Percentiles rank a stretch among this genome's conserved stretches.
Conservation (phyloP, 805 yeast species). For the Tetrapisispora pingtungensis region DNA sequence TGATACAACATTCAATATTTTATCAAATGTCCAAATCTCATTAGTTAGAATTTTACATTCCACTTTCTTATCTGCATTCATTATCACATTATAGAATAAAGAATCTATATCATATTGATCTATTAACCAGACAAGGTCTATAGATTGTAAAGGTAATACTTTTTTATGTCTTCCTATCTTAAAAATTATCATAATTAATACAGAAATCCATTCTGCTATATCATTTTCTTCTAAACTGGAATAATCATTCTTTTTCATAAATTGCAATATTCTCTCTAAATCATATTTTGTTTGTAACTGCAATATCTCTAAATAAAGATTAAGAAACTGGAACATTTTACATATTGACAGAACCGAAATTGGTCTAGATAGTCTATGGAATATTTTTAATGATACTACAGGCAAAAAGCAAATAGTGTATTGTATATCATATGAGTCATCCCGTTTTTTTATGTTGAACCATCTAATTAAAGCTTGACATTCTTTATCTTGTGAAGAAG, state of each 20-base stretch:
- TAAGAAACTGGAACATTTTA: slow-evolving; percentile 17
- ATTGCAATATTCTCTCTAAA: slow-evolving; percentile 1
- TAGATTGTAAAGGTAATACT: slow-evolving; percentile 10
- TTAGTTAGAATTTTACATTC: slow-evolving; percentile 8
- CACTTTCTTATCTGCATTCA: slow-evolving; percentile 4
- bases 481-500: slow-evolving; percentile 6
- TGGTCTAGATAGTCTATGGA: slow-evolving; percentile 12
- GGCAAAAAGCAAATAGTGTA: slow-evolving; percentile 21
- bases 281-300: slow-evolving; percentile 10
- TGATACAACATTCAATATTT: slow-evolving; percentile 7
- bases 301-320: slow-evolving; percentile 9
- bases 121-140: slow-evolving; percentile 14
- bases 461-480: slow-evolving; percentile 12
- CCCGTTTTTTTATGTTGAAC: slow-evolving; percentile 15
- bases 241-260: slow-evolving; percentile 2
- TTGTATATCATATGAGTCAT: slow-evolving; percentile 16
- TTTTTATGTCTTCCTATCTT: slow-evolving; percentile 10
- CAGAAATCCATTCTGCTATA: slow-evolving; percentile 12
- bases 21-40: slow-evolving; percentile 9
- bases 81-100: slow-evolving; percentile 17
- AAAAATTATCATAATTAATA: slow-evolving; percentile 11
- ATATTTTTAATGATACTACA: slow-evolving; percentile 17
- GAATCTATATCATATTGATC: slow-evolving; percentile 22
- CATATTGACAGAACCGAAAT: slow-evolving; percentile 14
- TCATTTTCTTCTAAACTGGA: slow-evolving; percentile 1